Evolutionary conservation across 768 basidiomycete genomes (phyloP).

Genomic region (Lactarius evosmus): DNA sequence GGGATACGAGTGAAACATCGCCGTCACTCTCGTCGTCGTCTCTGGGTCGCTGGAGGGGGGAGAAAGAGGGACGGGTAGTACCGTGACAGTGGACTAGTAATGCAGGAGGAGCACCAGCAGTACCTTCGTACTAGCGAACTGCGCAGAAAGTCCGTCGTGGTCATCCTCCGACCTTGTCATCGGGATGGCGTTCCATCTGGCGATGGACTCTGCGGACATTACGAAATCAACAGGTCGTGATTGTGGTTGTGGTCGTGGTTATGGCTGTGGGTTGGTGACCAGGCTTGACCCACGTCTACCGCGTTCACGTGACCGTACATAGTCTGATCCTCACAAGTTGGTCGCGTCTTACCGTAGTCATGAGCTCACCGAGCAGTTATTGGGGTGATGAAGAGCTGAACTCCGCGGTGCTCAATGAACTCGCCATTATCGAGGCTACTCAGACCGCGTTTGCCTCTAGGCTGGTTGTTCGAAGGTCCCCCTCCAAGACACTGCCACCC

Average conservation of each 20-base stretch:
- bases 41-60: conserved; percentile 60
- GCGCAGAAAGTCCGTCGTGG: conserved; percentile 4
- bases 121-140: conserved; percentile 24
- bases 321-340: background rate
- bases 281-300: background rate
- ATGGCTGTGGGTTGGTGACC: background rate
- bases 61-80: conserved; percentile 39
- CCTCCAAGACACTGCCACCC: conserved; percentile 17
- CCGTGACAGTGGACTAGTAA: conserved; percentile 24
- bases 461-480: conserved; percentile 28
- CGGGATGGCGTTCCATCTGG: conserved; percentile 73
- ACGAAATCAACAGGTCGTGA: background rate
- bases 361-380: conserved; percentile 73
- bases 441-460: conserved; percentile 34
- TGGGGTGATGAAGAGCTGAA: conserved; percentile 60
- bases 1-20: conserved; percentile 68
- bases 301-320: conserved; percentile 20
- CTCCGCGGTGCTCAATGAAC: conserved; percentile 53
- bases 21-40: conserved; percentile 53
- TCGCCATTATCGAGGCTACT: conserved; percentile 71
- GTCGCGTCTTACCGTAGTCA: conserved; percentile 31
- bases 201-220: conserved; percentile 65
- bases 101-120: conserved; percentile 50
- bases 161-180: conserved; percentile 37
- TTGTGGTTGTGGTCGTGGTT: background rate